These are phyloP conservation scores for Rheum nobile DNA, from an alignment of 148 eudicot species.

Conservation along the genomic window DNA sequence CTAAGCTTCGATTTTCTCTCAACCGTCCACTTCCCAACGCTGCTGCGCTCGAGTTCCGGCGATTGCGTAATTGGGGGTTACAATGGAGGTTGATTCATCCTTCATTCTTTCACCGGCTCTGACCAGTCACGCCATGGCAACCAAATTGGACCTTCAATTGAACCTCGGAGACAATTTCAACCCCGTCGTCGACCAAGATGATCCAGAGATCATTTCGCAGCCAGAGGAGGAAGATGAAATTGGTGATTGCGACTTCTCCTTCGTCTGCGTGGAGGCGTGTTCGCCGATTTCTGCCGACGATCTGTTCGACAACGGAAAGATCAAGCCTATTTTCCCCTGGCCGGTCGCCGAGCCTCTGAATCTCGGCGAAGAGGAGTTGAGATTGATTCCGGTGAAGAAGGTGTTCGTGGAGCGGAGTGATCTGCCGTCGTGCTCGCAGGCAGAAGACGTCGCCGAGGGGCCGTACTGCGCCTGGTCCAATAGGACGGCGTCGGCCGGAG, in stretches of 20 bases:
- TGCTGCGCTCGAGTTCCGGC: neutral
- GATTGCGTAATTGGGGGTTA: neutral
- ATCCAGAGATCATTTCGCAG: no score
- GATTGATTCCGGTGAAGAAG: conserved; percentile 37
- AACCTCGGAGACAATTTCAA: neutral
- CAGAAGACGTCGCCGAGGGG: conserved; percentile 24
- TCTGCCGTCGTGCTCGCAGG: no score
- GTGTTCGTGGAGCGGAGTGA: conserved; percentile 31
- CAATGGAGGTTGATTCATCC: neutral
- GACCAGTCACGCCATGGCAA: neutral
- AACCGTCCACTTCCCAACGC: neutral
- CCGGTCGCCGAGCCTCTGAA: no score
- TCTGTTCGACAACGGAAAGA: conserved; percentile 53
- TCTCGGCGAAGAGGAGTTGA: conserved; percentile 6
- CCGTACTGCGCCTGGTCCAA: conserved; percentile 39
- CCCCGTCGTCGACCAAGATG: no score
- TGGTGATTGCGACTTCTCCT: conserved; percentile 44
- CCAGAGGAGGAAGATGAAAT: conserved; percentile 7
- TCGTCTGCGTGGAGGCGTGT: conserved; percentile 12
- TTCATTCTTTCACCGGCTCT: neutral
- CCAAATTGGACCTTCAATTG: conserved; percentile 1
- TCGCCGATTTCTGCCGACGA: conserved; percentile 50
- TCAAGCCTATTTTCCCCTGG: conserved; percentile 34
- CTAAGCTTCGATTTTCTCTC: neutral
- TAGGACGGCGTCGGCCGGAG: no score